These are phyloP conservation scores for Curvularia lunata DNA, from an alignment of 2,329 filamentous ascomycete genomes.

Conservation along the genomic window DNA sequence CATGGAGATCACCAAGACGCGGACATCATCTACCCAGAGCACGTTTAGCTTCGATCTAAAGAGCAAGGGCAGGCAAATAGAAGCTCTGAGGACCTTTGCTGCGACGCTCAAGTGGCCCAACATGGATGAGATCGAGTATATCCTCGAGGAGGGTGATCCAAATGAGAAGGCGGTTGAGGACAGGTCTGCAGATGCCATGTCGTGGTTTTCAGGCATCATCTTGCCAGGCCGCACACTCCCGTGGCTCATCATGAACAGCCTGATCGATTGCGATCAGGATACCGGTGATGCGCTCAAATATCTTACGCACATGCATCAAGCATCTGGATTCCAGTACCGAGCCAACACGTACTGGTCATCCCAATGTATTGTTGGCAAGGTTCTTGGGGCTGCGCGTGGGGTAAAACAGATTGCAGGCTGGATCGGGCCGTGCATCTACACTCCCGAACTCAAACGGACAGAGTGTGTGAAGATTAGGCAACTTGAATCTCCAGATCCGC, in stretches of 20 bases:
- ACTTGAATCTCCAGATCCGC: conserved; percentile 61
- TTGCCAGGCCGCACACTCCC: conserved; percentile 73
- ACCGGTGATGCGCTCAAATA: conserved; percentile 69
- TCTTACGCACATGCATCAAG: conserved; percentile 70
- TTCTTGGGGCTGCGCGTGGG: conserved; percentile 69
- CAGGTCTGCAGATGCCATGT: conserved; percentile 75
- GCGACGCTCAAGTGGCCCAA: conserved; percentile 80
- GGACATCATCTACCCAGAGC: conserved; percentile 51
- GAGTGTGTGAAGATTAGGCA: conserved; percentile 74
- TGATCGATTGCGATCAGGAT: conserved; percentile 77
- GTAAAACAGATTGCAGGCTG: conserved; percentile 74
- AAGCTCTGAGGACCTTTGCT: conserved; percentile 72
- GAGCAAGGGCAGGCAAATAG: conserved; percentile 70
- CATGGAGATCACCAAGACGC: conserved; percentile 68
- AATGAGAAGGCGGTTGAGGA: conserved; percentile 57
- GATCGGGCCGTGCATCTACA: conserved; percentile 74
- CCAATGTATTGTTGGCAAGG: conserved; percentile 74
- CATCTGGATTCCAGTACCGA: conserved; percentile 78
- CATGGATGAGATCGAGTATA: conserved; percentile 67
- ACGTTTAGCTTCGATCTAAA: conserved; percentile 68
- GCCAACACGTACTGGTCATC: conserved; percentile 80
- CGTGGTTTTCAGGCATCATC: conserved; percentile 77
- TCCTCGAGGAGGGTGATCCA: conserved; percentile 65
- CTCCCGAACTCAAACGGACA: conserved; percentile 68
- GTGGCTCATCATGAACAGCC: conserved; percentile 78